phyloP scores from a whole-genome alignment of 805 yeast species.

The Suhomyces xylopsoci region DNA sequence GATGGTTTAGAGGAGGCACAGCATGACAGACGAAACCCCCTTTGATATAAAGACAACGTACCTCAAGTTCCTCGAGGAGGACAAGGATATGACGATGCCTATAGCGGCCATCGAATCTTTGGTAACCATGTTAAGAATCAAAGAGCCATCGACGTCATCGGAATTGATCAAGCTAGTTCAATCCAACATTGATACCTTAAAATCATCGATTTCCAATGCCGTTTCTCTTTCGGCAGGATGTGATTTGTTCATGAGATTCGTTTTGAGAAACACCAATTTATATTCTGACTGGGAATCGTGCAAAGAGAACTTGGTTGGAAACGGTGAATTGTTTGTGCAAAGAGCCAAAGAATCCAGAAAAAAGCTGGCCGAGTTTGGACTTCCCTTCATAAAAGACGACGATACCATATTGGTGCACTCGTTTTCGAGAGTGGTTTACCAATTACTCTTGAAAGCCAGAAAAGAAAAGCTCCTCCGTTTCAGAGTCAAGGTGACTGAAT shows the following conservation, averaged over 20 bases:
- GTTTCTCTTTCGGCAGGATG: slow-evolving; percentile 96
- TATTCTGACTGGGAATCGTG: slow-evolving; percentile 95
- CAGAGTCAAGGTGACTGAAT: slow-evolving; percentile 88
- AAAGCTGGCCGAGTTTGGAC: slow-evolving; percentile 83
- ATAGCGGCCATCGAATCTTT: slow-evolving; percentile 96
- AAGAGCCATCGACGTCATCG: slow-evolving; percentile 90
- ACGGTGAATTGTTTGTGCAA: slow-evolving; percentile 86
- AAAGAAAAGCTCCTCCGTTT: slow-evolving; percentile 71
- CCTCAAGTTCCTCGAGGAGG: slow-evolving; percentile 76
- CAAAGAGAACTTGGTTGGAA: slow-evolving; percentile 80
- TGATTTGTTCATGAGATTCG: slow-evolving; percentile 92
- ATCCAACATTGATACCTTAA: slow-evolving; percentile 70
- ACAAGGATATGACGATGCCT: slow-evolving; percentile 98
- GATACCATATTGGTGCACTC: slow-evolving; percentile 90
- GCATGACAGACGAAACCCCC: slow-evolving; percentile 8
- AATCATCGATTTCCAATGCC: slow-evolving; percentile 80
- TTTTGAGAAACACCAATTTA: slow-evolving; percentile 79
- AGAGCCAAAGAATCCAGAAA: slow-evolving; percentile 89
- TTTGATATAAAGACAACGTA: slow-evolving; percentile 85
- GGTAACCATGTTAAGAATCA: slow-evolving; percentile 74
- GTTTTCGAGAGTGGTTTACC: slow-evolving; percentile 83
- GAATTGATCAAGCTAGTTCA: slow-evolving; percentile 82
- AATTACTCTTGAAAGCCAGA: slow-evolving; percentile 73
- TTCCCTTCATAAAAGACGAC: slow-evolving; percentile 88
- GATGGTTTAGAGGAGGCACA: not conserved